These are phyloP conservation scores for Amniculicola lignicola DNA, from an alignment of 495 filamentous ascomycete species.

Conservation along the genomic window DNA sequence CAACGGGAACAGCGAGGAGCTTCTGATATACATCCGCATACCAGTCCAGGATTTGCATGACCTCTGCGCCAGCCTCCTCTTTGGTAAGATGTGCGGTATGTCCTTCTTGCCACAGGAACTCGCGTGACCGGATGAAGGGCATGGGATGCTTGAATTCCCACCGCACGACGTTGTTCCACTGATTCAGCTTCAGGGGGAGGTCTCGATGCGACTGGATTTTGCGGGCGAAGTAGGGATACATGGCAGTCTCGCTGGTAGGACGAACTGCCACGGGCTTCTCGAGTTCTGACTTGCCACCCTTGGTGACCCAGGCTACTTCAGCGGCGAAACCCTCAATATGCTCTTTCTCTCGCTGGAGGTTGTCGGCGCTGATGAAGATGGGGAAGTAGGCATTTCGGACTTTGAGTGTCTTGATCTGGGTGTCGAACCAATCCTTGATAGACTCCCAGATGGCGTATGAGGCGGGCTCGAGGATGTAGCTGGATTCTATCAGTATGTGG, in stretches of 20 bases:
- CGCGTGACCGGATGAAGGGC: slow-evolving; percentile 86
- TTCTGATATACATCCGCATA: slow-evolving; percentile 89
- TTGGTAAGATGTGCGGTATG: slow-evolving; percentile 91
- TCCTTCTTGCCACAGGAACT: slow-evolving; percentile 98
- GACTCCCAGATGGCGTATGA: slow-evolving; percentile 90
- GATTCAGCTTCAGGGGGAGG: slow-evolving; percentile 86
- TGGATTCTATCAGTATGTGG: neutral
- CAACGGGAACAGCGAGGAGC: slow-evolving; percentile 88
- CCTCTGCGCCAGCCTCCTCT: slow-evolving; percentile 73
- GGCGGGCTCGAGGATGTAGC: slow-evolving; percentile 76
- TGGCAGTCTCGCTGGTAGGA: slow-evolving; percentile 90
- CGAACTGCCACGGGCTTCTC: slow-evolving; percentile 95
- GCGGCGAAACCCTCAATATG: slow-evolving; percentile 97
- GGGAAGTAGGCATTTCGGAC: slow-evolving; percentile 53
- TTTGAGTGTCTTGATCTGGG: slow-evolving; percentile 78
- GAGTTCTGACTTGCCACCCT: slow-evolving; percentile 87
- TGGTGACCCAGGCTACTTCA: slow-evolving; percentile 97
- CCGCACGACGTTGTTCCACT: slow-evolving; percentile 96
- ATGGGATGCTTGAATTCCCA: slow-evolving; percentile 99
- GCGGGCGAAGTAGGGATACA: slow-evolving; percentile 90
- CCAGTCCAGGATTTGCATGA: slow-evolving; percentile 86
- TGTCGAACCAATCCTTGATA: slow-evolving; percentile 86
- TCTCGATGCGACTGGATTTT: slow-evolving; percentile 95
- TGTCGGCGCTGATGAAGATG: slow-evolving; percentile 86
- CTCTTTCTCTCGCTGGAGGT: slow-evolving; percentile 89